These are phyloP conservation scores for Apophysomyces trapeziformis DNA, from an alignment of 371 early-diverging fungal species.

Conservation along the genomic window DNA sequence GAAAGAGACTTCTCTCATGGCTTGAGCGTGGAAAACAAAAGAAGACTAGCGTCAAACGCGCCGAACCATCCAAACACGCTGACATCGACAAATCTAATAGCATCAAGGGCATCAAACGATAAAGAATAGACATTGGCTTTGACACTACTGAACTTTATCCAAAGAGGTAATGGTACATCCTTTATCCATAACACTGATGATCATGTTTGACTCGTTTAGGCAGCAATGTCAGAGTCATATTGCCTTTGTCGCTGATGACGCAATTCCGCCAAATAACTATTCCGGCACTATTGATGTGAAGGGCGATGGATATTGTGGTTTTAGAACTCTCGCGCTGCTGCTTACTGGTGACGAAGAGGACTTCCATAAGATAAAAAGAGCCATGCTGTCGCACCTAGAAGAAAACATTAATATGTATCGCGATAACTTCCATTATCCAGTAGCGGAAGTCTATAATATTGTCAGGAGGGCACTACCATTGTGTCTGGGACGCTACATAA, in stretches of 20 bases:
- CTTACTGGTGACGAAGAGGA: not conserved
- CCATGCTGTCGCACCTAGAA: not conserved
- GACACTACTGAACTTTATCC: too few relatives aligned
- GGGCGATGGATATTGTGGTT: not conserved
- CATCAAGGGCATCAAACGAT: too few relatives aligned
- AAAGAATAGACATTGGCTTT: too few relatives aligned
- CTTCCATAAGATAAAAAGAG: not conserved
- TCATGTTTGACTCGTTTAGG: too few relatives aligned
- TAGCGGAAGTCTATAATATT: not conserved
- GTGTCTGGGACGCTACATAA: not conserved
- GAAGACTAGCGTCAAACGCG: too few relatives aligned
- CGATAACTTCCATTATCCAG: not conserved
- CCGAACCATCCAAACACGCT: too few relatives aligned
- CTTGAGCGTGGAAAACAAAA: too few relatives aligned
- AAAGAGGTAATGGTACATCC: too few relatives aligned
- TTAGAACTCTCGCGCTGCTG: not conserved
- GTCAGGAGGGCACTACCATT: not conserved
- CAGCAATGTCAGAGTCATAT: too few relatives aligned
- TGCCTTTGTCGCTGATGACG: not conserved
- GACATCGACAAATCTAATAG: too few relatives aligned
- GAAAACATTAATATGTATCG: not conserved
- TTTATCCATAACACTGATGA: too few relatives aligned
- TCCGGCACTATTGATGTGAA: not conserved
- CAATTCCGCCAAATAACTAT: not conserved
- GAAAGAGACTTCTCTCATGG: too few relatives aligned